Evolutionary conservation across 2,329 filamentous ascomycete species (phyloP).

Genomic region (Sporothrix humicola): DNA sequence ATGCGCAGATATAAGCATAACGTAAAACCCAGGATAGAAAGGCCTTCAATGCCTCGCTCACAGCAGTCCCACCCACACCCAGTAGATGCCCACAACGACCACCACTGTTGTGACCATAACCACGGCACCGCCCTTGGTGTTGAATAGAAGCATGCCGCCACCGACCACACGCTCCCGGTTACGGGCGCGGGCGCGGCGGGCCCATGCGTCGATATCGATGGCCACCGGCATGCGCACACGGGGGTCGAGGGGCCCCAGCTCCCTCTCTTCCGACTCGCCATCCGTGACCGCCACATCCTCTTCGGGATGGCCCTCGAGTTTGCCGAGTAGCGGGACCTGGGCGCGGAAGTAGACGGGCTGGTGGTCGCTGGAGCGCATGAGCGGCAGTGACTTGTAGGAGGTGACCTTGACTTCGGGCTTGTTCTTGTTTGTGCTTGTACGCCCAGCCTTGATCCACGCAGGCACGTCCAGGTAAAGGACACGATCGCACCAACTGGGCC

Average conservation of each 20-base stretch:
- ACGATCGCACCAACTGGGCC: constrained; percentile 92
- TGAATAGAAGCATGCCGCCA: constrained; percentile 61
- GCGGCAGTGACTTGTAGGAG: constrained; percentile 76
- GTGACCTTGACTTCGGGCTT: constrained; percentile 53
- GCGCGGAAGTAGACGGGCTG: constrained; percentile 78
- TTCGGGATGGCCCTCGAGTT: background rate
- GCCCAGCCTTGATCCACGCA: constrained; percentile 51
- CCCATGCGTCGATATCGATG: constrained; percentile 62
- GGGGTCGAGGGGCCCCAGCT: constrained; percentile 44
- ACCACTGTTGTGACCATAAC: constrained; percentile 52
- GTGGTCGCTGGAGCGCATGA: constrained; percentile 86
- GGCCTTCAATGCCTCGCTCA: background rate
- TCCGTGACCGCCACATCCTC: constrained; percentile 4
- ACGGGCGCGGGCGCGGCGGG: constrained; percentile 54
- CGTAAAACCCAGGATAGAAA: background rate
- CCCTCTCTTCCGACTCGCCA: background rate
- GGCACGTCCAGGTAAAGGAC: constrained; percentile 76
- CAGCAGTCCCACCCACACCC: constrained; percentile 41
- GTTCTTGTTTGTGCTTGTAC: background rate
- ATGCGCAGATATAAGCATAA: background rate
- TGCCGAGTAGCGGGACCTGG: constrained; percentile 64
- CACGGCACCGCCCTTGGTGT: constrained; percentile 57
- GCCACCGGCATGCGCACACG: constrained; percentile 55
- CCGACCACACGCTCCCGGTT: constrained; percentile 56
- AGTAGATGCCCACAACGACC: constrained; percentile 54